phyloP scores from a whole-genome alignment of 23 red algal genomes.

The Chondrus crispus region DNA sequence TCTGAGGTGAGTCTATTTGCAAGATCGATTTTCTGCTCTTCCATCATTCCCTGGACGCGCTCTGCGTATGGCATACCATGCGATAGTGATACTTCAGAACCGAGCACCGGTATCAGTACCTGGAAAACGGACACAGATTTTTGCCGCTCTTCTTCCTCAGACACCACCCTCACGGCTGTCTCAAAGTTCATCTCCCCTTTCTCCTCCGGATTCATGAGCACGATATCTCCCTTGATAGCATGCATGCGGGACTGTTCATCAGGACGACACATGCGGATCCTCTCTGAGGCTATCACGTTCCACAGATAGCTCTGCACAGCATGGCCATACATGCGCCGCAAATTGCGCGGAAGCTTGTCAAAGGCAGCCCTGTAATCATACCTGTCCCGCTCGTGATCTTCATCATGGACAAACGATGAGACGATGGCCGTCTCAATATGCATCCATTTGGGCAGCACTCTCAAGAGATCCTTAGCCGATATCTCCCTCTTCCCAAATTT shows the following conservation, averaged over 20 bases:
- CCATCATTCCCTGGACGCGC: conserved; percentile 18
- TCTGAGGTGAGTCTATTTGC: neutral
- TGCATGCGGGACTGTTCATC: conserved; percentile 1
- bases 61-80: neutral
- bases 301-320: conserved; percentile 94
- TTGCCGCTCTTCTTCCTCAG: conserved; percentile 47
- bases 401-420: conserved; percentile 35
- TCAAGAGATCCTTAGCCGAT: conserved; percentile 15
- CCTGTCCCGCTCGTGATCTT: neutral
- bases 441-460: conserved; percentile 12
- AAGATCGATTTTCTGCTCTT: conserved; percentile 64
- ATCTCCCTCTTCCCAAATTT: conserved; percentile 20
- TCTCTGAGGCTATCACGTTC: conserved; percentile 92
- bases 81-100: conserved; percentile 41
- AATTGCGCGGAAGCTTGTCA: conserved; percentile 61
- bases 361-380: conserved; percentile 77
- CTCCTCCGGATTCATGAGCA: neutral
- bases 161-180: conserved; percentile 42
- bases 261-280: conserved; percentile 23
- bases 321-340: conserved; percentile 88
- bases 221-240: conserved; percentile 53
- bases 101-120: conserved; percentile 75
- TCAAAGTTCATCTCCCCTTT: conserved; percentile 35
- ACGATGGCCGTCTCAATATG: conserved; percentile 32
- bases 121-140: conserved; percentile 51